phyloP scores from a whole-genome alignment of 2,329 filamentous ascomycete genomes.

The Penicillium rolfsii region DNA sequence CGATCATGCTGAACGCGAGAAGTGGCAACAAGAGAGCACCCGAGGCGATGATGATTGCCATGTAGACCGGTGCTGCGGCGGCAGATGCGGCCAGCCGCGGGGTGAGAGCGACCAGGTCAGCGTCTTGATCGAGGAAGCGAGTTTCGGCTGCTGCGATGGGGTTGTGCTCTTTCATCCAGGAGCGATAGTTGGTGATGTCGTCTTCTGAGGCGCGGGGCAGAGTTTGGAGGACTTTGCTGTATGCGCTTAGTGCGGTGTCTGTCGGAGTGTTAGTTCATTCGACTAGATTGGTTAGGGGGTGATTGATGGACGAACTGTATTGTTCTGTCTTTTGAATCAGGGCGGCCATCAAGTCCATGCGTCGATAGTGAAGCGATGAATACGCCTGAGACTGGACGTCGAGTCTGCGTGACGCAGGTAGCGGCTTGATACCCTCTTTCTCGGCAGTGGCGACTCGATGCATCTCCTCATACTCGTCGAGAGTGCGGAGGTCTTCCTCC shows the following conservation, averaged over 20 bases:
- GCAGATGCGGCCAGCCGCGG: conserved; percentile 25
- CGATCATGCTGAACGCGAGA: conserved; percentile 61
- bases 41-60: conserved; percentile 53
- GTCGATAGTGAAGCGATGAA: conserved; percentile 57
- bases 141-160: conserved; percentile 57
- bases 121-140: conserved; percentile 55
- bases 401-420: conserved; percentile 46
- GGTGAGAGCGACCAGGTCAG: conserved; percentile 49
- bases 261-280: conserved; percentile 6
- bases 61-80: conserved; percentile 35
- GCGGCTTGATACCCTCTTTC: conserved; percentile 36
- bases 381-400: conserved; percentile 54
- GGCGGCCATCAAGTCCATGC: conserved; percentile 58
- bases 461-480: conserved; percentile 64
- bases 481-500: conserved; percentile 72
- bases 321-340: conserved; percentile 63
- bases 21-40: conserved; percentile 61
- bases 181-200: conserved; percentile 57
- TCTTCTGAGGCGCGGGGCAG: conserved; percentile 50
- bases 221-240: conserved; percentile 51
- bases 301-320: conserved; percentile 55
- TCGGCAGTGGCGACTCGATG: conserved; percentile 38
- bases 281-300: neutral
- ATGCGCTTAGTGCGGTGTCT: conserved; percentile 51
- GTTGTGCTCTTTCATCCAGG: conserved; percentile 56